Conservation (phyloP, 768 basidiomycete species). For the Rhodocollybia butyracea region DNA sequence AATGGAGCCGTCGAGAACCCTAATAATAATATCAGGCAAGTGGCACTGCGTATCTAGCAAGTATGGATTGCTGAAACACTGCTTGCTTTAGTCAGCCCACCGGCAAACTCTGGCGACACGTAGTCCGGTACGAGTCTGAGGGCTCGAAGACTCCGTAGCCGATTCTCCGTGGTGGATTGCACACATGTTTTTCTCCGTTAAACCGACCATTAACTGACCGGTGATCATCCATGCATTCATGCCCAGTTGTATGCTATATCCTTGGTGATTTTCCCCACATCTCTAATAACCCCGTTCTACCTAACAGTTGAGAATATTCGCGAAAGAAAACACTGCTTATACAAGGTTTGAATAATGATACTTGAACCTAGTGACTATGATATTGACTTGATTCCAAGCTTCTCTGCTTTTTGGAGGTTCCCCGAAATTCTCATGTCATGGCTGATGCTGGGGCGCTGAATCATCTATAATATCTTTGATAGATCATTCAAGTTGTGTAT, state of each 20-base stretch:
- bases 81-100: constrained; percentile 20
- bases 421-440: neutral
- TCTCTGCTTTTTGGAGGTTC: neutral
- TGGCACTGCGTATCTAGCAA: constrained; percentile 19
- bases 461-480: neutral
- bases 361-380: neutral
- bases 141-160: neutral
- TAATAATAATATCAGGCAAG: constrained; percentile 34
- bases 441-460: neutral
- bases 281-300: neutral
- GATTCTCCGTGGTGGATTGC: neutral
- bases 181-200: neutral
- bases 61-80: neutral
- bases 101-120: constrained; percentile 31
- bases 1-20: constrained; percentile 54
- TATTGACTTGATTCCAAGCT: neutral
- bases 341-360: neutral
- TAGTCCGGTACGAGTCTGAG: constrained; percentile 8
- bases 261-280: too few relatives aligned
- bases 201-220: neutral
- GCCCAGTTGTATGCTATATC: too few relatives aligned
- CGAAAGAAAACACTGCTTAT: neutral
- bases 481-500: neutral
- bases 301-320: neutral
- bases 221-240: neutral